These are phyloP conservation scores for Elsinoe fawcettii DNA, from an alignment of 2,329 filamentous ascomycete species.

Conservation along the genomic window DNA sequence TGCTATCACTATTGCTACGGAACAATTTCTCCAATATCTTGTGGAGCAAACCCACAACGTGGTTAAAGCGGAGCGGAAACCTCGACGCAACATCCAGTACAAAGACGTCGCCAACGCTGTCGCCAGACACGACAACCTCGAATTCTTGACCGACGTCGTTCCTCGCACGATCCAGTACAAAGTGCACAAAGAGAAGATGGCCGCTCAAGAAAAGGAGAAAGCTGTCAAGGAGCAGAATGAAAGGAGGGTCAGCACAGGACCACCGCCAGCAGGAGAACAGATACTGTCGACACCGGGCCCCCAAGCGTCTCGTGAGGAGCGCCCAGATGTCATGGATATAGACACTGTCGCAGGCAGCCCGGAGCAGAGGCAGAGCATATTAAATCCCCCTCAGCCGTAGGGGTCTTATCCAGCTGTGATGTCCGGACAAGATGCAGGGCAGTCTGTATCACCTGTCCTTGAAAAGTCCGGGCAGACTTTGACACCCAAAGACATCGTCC, in stretches of 20 bases:
- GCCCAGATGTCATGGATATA: conserved; percentile 14
- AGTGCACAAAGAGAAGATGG: conserved; percentile 59
- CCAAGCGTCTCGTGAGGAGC: background rate
- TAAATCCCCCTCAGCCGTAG: background rate
- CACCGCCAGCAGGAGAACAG: background rate
- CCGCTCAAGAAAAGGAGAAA: conserved; percentile 34
- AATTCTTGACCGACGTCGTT: conserved; percentile 87
- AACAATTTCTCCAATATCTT: conserved; percentile 93
- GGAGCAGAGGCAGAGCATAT: background rate
- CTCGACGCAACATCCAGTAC: conserved; percentile 89
- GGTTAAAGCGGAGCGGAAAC: conserved; percentile 84
- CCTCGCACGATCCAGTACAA: conserved; percentile 78
- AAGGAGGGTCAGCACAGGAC: background rate
- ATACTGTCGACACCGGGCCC: background rate
- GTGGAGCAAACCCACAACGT: conserved; percentile 78
- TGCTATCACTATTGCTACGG: conserved; percentile 84
- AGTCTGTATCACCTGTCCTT: no score
- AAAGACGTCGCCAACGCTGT: conserved; percentile 86
- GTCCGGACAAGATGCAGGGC: no score
- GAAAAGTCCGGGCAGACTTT: no score
- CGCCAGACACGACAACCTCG: conserved; percentile 80
- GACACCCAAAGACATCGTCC: no score
- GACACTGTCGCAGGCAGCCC: conserved; percentile 7
- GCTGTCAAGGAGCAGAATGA: background rate
- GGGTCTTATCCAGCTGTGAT: no score